Conservation (phyloP, 2,329 filamentous ascomycete genomes). For the Cordyceps cicadae region DNA sequence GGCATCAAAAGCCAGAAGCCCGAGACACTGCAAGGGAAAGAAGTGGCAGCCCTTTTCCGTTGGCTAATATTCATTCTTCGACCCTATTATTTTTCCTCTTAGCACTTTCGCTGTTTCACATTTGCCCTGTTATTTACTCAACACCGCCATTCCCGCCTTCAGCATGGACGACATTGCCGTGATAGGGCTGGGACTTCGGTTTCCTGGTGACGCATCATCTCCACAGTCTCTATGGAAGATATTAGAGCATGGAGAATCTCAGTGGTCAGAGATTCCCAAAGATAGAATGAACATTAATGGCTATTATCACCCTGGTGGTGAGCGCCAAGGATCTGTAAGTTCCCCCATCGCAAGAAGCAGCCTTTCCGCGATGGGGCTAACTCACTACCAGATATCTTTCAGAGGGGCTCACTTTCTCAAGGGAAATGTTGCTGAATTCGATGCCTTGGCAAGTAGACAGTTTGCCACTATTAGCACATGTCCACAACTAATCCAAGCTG, state of each 20-base stretch:
- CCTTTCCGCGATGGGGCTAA: constrained; percentile 1
- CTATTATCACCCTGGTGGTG: constrained; percentile 46
- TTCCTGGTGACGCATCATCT: constrained; percentile 40
- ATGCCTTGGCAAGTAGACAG: constrained; percentile 34
- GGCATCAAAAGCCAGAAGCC: background rate
- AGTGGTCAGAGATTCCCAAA: constrained; percentile 41
- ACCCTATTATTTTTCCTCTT: background rate
- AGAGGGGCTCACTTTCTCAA: constrained; percentile 43
- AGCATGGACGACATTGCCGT: constrained; percentile 40
- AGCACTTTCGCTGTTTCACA: background rate
- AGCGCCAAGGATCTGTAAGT: constrained; percentile 40
- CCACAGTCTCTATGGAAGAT: constrained; percentile 42
- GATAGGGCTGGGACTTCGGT: constrained; percentile 42
- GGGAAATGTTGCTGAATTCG: constrained; percentile 38
- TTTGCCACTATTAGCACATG: background rate
- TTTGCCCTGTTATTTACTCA: background rate
- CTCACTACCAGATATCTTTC: constrained; percentile 33
- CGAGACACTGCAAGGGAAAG: background rate
- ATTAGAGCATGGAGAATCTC: constrained; percentile 33
- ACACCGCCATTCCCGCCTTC: background rate
- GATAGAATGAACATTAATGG: constrained; percentile 42
- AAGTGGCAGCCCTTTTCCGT: background rate
- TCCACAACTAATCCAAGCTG: background rate
- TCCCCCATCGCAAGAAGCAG: background rate
- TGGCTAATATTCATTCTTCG: background rate